A percentile compares a stretch with the other conserved stretches of the same genome.
Conservation (phyloP, 176 grass and related monocot species). For the Carex parvula region DNA sequence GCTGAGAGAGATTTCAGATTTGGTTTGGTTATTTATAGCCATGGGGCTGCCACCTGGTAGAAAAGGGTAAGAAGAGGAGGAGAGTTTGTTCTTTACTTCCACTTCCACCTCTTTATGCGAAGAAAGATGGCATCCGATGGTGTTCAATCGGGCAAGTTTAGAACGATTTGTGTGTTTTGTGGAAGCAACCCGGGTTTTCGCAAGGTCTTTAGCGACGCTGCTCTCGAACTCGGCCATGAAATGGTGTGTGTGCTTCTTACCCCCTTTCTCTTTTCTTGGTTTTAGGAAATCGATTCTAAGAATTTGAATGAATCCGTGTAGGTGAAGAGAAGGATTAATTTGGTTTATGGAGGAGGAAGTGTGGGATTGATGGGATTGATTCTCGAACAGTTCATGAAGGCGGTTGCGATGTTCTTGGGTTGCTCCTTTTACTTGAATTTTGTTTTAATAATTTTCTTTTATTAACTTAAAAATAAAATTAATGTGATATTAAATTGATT, state of each 20-base stretch:
- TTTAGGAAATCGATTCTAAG: background rate
- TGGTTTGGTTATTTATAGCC: slow-evolving; percentile 20
- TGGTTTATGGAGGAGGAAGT: slow-evolving; percentile 96
- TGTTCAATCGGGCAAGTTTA: slow-evolving; percentile 47
- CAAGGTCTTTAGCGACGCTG: slow-evolving; percentile 70
- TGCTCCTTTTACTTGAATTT: background rate
- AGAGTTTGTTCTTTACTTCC: background rate
- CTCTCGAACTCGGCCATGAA: slow-evolving; percentile 77
- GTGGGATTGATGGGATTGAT: slow-evolving; percentile 95
- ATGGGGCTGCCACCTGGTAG: background rate
- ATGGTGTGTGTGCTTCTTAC: slow-evolving; percentile 44
- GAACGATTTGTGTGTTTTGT: slow-evolving; percentile 95
- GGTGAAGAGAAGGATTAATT: slow-evolving; percentile 67
- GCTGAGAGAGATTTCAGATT: background rate
- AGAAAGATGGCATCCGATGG: slow-evolving; percentile 34
- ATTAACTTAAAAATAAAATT: slow-evolving; percentile 19
- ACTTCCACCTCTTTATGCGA: background rate
- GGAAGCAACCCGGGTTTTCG: slow-evolving; percentile 89
- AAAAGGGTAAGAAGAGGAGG: slow-evolving; percentile 4
- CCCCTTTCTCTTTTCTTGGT: background rate
- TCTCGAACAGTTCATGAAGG: slow-evolving; percentile 80
- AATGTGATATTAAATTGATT: slow-evolving; percentile 9
- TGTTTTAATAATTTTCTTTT: slow-evolving; percentile 21
- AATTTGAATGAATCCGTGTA: slow-evolving; percentile 22
- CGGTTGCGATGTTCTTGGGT: slow-evolving; percentile 87